These are phyloP conservation scores for Cyclotella kingstonii DNA, from an alignment of 108 stramenopile genomes.

Conservation along the genomic window DNA sequence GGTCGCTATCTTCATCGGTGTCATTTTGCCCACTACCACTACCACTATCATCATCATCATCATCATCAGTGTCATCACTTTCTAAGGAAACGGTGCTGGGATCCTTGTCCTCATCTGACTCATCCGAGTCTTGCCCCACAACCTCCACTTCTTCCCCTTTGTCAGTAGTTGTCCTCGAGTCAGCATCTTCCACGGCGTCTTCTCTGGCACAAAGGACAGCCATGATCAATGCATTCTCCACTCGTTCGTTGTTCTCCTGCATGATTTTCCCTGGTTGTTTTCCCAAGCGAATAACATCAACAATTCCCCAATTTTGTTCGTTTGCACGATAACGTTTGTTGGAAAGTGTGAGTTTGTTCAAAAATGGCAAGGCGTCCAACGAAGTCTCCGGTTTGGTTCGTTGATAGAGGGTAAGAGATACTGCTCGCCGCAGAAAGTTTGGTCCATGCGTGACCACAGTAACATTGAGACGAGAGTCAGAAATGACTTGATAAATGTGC, in stretches of 20 bases:
- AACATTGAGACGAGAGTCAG: constrained; percentile 66
- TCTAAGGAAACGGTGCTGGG: too few species aligned
- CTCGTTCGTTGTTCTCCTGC: constrained; percentile 50
- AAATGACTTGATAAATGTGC: constrained; percentile 51
- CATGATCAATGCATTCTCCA: constrained; percentile 70
- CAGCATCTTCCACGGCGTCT: constrained; percentile 8
- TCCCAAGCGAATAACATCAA: constrained; percentile 68
- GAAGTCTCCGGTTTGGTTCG: constrained; percentile 55
- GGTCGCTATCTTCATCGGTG: constrained; percentile 11
- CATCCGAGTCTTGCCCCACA: constrained; percentile 42
- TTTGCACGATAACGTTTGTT: constrained; percentile 5
- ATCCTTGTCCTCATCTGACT: constrained; percentile 36
- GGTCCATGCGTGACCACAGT: constrained; percentile 60
- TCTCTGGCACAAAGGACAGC: constrained; percentile 59
- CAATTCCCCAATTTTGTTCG: constrained; percentile 50
- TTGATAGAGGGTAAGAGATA: constrained; percentile 52
- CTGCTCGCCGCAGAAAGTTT: constrained; percentile 23
- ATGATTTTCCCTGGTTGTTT: constrained; percentile 53
- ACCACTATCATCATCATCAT: constrained; percentile 29
- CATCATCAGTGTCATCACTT: constrained; percentile 20
- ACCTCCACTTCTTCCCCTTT: constrained; percentile 11
- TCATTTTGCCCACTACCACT: constrained; percentile 21
- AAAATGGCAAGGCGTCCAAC: constrained; percentile 47
- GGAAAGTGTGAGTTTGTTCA: background rate
- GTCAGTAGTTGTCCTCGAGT: background rate